A percentile compares a stretch with the other conserved stretches of the same genome.
phyloP scores from a whole-genome alignment of 495 filamentous ascomycete genomes.

The Aspergillus nanangensis region DNA sequence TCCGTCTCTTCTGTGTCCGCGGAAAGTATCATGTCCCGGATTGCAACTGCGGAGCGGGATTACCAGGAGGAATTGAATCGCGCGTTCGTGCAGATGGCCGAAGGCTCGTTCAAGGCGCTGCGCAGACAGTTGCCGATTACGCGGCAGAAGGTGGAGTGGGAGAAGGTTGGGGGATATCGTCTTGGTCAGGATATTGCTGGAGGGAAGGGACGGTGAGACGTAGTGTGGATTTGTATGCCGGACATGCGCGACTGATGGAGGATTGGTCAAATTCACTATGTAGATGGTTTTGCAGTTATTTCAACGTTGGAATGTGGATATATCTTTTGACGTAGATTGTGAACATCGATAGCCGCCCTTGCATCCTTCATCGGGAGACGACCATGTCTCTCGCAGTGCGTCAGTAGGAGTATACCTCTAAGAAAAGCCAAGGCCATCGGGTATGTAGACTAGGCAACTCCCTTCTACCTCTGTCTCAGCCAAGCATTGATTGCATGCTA shows the following conservation, averaged over 20 bases:
- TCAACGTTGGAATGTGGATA: no score
- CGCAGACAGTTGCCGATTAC: conserved; percentile 92
- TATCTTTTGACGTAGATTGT: no score
- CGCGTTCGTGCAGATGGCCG: conserved; percentile 81
- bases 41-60: conserved; percentile 76
- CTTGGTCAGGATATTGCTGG: conserved; percentile 65
- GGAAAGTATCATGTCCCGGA: conserved; percentile 63
- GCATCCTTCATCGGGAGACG: no score
- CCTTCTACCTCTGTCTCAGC: no score
- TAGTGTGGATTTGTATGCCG: conserved; percentile 1
- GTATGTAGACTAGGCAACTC: no score
- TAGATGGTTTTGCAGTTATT: no score
- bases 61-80: conserved; percentile 95
- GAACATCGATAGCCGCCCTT: no score
- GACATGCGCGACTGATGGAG: conserved; percentile 1
- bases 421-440: no score
- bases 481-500: no score
- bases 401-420: no score
- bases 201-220: conserved; percentile 31
- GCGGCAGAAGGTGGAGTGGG: conserved; percentile 98
- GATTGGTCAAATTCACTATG: background rate
- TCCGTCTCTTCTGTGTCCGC: conserved; percentile 60
- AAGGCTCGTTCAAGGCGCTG: conserved; percentile 91
- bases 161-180: conserved; percentile 94
- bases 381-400: no score